These are phyloP conservation scores for Cryomyces minteri DNA, from an alignment of 495 filamentous ascomycete genomes.

Conservation along the genomic window DNA sequence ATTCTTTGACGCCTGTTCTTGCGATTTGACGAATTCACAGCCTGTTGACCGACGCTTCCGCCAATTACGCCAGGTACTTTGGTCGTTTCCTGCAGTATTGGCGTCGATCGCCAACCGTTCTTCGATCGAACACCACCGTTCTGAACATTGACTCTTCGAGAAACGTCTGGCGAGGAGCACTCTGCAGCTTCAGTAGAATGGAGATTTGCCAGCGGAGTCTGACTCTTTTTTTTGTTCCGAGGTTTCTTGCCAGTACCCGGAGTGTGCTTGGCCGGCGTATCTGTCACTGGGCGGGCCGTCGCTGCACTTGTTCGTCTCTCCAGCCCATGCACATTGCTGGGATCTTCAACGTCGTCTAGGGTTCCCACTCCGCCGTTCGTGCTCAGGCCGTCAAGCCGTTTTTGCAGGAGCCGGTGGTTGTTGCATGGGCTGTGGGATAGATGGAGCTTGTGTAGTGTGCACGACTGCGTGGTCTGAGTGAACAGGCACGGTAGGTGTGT, in stretches of 20 bases:
- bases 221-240: slow-evolving; percentile 3
- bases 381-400: slow-evolving; percentile 10
- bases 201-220: neutral
- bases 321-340: slow-evolving; percentile 8
- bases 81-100: slow-evolving; percentile 43
- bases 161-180: neutral
- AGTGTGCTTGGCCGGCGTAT: neutral
- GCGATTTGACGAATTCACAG: slow-evolving; percentile 8
- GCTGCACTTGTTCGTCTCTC: slow-evolving; percentile 1
- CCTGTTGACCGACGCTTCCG: slow-evolving; percentile 8
- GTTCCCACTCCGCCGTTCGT: neutral
- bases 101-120: slow-evolving; percentile 64
- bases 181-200: slow-evolving; percentile 1
- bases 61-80: slow-evolving; percentile 11
- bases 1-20: slow-evolving; percentile 23
- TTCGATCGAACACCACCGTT: too few relatives aligned
- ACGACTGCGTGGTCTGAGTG: neutral
- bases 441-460: neutral
- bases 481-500: neutral
- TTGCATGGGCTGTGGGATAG: neutral
- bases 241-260: neutral
- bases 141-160: slow-evolving; percentile 16
- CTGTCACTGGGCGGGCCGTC: neutral
- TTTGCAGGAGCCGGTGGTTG: too few relatives aligned
- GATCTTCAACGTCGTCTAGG: neutral